These are phyloP conservation scores for Voacanga thouarsii DNA, from an alignment of 257 asterid genomes.

Conservation along the genomic window DNA sequence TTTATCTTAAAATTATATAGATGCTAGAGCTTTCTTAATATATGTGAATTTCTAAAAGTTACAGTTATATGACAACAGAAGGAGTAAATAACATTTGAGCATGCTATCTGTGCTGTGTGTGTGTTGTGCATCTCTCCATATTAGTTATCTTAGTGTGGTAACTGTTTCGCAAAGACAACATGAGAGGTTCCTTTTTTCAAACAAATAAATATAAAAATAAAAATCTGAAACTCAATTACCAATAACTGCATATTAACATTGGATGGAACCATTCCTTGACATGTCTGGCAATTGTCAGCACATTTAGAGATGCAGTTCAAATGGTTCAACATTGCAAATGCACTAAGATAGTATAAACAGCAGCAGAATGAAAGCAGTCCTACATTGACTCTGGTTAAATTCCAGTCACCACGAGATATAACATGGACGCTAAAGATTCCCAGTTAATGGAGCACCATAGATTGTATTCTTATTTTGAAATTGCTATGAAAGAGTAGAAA, in stretches of 20 bases:
- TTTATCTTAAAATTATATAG: no score
- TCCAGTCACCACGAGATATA: background rate
- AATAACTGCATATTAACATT: background rate
- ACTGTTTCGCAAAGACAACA: background rate
- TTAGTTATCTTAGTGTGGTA: conserved; percentile 1
- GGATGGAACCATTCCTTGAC: background rate
- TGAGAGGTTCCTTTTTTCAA: background rate
- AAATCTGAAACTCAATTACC: background rate
- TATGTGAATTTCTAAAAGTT: no score
- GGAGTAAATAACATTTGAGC: background rate
- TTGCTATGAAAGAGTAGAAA: background rate
- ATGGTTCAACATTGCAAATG: background rate
- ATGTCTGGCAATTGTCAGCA: background rate
- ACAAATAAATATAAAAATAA: background rate
- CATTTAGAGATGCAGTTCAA: background rate
- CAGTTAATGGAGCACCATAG: background rate
- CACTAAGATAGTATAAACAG: background rate
- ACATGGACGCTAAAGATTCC: background rate
- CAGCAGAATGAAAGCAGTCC: background rate
- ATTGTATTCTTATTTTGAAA: background rate
- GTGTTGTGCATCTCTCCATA: background rate
- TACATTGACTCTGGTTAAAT: background rate
- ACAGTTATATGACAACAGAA: no score
- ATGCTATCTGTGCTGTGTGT: background rate
- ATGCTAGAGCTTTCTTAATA: no score